Conservation (phyloP, 495 filamentous ascomycete genomes). For the Penicillium waksmanii region DNA sequence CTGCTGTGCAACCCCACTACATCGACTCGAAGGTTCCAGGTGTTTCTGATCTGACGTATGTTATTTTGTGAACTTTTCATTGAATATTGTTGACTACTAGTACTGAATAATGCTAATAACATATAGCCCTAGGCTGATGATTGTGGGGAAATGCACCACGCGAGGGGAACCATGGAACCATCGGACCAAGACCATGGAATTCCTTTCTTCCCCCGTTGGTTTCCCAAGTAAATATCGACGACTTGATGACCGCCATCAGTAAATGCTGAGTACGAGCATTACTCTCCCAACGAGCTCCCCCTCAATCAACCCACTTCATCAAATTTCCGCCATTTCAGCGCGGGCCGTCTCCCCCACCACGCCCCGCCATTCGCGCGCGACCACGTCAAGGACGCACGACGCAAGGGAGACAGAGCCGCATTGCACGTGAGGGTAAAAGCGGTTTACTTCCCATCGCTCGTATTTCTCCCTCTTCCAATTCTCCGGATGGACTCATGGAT, state of each 20-base stretch:
- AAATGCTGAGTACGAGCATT: no score
- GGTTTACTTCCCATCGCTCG: neutral
- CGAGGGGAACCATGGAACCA: neutral
- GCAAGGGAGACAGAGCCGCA: conserved; percentile 34
- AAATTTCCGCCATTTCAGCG: neutral
- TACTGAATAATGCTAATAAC: neutral
- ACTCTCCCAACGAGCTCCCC: no score
- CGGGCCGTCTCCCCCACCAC: conserved; percentile 19
- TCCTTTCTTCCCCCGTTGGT: no score
- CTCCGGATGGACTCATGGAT: conserved; percentile 42
- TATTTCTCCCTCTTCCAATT: conserved; percentile 12
- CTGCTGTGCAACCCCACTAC: neutral
- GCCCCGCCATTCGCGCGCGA: conserved; percentile 37
- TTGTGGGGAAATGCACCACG: neutral
- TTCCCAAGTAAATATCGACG: no score
- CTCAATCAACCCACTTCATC: no score
- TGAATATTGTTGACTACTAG: neutral
- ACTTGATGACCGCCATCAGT: no score
- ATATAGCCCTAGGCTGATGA: neutral
- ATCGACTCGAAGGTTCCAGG: neutral
- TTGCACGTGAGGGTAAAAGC: conserved; percentile 22
- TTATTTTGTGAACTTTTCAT: neutral
- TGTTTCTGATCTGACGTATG: neutral
- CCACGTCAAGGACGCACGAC: conserved; percentile 30
- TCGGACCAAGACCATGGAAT: neutral